These are phyloP conservation scores for Crithidia sp. DNA, from an alignment of 208 protist species.

Conservation along the genomic window DNA sequence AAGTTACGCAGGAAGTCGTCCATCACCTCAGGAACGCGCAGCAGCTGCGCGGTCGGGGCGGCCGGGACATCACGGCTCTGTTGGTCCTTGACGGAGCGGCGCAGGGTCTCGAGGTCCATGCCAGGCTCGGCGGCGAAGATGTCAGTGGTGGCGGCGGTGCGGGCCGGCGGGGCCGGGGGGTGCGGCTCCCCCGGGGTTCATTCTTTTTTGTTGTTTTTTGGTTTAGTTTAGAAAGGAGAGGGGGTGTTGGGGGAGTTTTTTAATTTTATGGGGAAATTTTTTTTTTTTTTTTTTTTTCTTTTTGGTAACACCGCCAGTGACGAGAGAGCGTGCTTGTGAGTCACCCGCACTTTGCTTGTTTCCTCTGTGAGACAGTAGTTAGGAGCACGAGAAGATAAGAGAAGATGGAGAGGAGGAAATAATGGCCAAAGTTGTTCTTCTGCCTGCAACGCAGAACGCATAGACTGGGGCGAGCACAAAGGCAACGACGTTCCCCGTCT, in stretches of 20 bases:
- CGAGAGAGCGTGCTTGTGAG: too few species aligned
- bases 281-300: too few species aligned
- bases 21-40: conserved; percentile 91
- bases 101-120: conserved; percentile 71
- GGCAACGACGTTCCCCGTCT: too few species aligned
- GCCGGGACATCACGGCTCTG: conserved; percentile 61
- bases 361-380: neutral
- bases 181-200: neutral
- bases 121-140: conserved; percentile 35
- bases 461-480: too few species aligned
- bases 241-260: too few species aligned
- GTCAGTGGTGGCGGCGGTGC: neutral
- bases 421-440: too few species aligned
- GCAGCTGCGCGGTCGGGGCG: conserved; percentile 78
- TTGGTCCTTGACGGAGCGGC: conserved; percentile 56
- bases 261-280: too few species aligned
- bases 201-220: neutral
- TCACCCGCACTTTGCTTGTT: neutral
- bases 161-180: neutral
- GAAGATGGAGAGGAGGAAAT: neutral
- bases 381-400: neutral
- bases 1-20: conserved; percentile 95
- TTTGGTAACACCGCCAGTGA: too few species aligned
- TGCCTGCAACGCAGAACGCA: too few species aligned
- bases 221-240: too few species aligned